Evolutionary conservation across 805 yeast species (phyloP).

Genomic region (Nakazawaea siamensis): DNA sequence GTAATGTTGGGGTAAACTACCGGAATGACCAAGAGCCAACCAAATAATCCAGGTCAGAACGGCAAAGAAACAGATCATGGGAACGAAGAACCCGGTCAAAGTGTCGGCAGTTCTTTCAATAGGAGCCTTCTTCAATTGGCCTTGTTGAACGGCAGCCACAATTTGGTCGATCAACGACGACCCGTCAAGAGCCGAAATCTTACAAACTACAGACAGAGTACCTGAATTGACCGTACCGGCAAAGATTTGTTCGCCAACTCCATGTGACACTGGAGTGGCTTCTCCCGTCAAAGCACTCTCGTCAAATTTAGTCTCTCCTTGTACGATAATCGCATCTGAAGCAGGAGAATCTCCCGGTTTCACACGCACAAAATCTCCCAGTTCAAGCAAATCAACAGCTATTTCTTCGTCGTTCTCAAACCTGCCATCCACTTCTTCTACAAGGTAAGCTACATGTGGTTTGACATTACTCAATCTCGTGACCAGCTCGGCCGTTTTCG

Average conservation of each 20-base stretch:
- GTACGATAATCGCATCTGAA: constrained; percentile 42
- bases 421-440: constrained; percentile 17
- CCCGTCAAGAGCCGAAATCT: constrained; percentile 49
- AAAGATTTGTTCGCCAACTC: constrained; percentile 56
- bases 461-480: constrained; percentile 44
- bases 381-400: constrained; percentile 37
- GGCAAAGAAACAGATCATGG: constrained; percentile 54
- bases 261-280: constrained; percentile 48
- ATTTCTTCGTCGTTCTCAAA: constrained; percentile 24
- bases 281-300: constrained; percentile 60
- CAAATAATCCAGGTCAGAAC: constrained; percentile 61
- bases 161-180: constrained; percentile 65
- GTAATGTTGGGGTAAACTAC: constrained; percentile 43
- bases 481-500: constrained; percentile 60
- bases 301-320: constrained; percentile 43
- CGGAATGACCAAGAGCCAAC: constrained; percentile 49
- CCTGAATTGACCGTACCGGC: constrained; percentile 70
- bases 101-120: constrained; percentile 64
- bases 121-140: constrained; percentile 67
- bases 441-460: constrained; percentile 38
- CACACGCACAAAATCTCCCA: constrained; percentile 41
- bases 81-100: constrained; percentile 67
- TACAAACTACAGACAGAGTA: constrained; percentile 41
- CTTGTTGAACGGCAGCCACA: constrained; percentile 61
- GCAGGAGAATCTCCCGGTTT: constrained; percentile 55